Evolutionary conservation across 257 asterid species (phyloP), one percentile per base, ranked within the genome.

Genomic region (Nicotiana tomentosiformis): DNA sequence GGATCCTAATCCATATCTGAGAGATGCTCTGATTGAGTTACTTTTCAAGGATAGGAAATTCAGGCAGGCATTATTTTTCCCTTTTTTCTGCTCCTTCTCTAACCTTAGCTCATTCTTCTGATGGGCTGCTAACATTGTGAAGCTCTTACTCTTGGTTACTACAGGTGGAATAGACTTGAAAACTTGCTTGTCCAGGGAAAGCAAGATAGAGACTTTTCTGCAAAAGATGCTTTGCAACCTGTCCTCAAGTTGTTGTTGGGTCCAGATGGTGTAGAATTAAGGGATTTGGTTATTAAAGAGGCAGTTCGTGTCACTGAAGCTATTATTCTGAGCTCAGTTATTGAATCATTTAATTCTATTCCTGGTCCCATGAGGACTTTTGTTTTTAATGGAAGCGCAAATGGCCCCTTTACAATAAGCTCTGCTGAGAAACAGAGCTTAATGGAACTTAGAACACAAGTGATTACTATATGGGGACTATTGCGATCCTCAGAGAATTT

Each of bases 91-190:
- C 77, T 74, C 69, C 79, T 58, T 66, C 70, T 43, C 72, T 81
- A 16, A 66, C n/a, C 66, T 74, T 78, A 77, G 66, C 76, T 46
- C 83, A 78, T 77, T 81, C 66, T 84, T 74, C 81, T 43, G 81
- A 29, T 76, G 51, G 15, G 55, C 10, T 68, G 49, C 77, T 82
- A 29, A 60, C 66, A 37, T 30, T 1, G 39, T 53, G 32, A 29
- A 61, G 65, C 64, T 37, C 81, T 53, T 76, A 32, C 55, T 65
- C 32, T 69, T 89, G 85, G 81, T 85, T 88, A 58, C 70, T 77
- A 81, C 93, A 96, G 99, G 92, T 96, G 99, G 99, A 93, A 91
- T 88, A 93, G 99, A 87, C 98, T 96, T 86, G 99, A 96, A 89
- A 96, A 96, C 87, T 89, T 96, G 90, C 94, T 96, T 66, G 98